phyloP scores from a whole-genome alignment of 257 asterid species.

The Parsonsia alboflavescens region DNA sequence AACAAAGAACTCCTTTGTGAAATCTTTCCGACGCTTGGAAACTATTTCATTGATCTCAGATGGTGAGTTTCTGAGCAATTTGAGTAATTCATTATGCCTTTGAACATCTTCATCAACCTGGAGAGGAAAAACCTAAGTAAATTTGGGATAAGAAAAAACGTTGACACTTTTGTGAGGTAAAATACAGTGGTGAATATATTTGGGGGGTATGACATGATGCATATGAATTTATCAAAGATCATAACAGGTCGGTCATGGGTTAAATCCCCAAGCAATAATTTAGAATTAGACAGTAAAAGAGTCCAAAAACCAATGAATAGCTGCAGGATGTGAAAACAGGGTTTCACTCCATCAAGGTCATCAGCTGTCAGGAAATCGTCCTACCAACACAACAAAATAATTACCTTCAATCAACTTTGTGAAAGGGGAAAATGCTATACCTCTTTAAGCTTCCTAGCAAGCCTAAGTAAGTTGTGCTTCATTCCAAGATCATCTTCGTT shows the following conservation, averaged over 20 bases:
- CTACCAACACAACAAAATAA: not conserved
- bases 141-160: not conserved
- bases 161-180: not conserved
- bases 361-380: not conserved
- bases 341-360: not conserved
- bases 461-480: slow-evolving; percentile 71
- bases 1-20: slow-evolving; percentile 82
- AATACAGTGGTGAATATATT: not conserved
- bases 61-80: slow-evolving; percentile 51
- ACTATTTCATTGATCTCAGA: slow-evolving; percentile 69
- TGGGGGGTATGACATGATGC: not conserved
- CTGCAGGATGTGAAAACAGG: not conserved
- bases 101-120: slow-evolving; percentile 82
- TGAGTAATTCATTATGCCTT: slow-evolving; percentile 79
- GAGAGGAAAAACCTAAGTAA: slow-evolving; percentile 18
- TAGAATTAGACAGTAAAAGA: not conserved
- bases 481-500: slow-evolving; percentile 64
- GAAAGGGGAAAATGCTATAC: slow-evolving; percentile 25
- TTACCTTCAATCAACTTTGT: slow-evolving; percentile 13
- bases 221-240: too few relatives aligned
- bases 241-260: not conserved
- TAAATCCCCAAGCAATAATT: not conserved
- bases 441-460: slow-evolving; percentile 88
- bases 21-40: slow-evolving; percentile 85
- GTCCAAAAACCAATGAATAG: not conserved